Evolutionary conservation across 768 basidiomycete species (phyloP).

Genomic region (Favolaschia claudopus): DNA sequence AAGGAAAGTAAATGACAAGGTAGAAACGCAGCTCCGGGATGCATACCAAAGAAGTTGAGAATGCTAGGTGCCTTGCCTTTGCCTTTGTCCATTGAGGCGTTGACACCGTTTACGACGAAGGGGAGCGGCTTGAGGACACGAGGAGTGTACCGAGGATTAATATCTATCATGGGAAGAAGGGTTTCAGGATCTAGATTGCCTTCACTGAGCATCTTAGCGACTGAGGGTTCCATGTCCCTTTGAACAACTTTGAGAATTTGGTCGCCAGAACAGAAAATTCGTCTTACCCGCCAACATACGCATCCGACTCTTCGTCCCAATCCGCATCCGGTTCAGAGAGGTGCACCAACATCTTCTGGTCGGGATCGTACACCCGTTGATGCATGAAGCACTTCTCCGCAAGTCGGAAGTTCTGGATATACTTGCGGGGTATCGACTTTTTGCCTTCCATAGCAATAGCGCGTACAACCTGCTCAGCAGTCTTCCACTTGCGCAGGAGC

Average conservation of each 20-base stretch:
- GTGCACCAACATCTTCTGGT: slow-evolving; percentile 68
- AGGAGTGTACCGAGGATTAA: slow-evolving; percentile 72
- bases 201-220: slow-evolving; percentile 71
- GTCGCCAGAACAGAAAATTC: background rate
- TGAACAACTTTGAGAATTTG: slow-evolving; percentile 13
- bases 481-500: slow-evolving; percentile 84
- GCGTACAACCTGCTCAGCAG: slow-evolving; percentile 83
- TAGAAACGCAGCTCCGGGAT: background rate
- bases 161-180: slow-evolving; percentile 76
- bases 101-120: slow-evolving; percentile 29
- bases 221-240: slow-evolving; percentile 68
- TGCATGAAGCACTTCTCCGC: slow-evolving; percentile 94
- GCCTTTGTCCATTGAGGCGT: slow-evolving; percentile 52
- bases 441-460: slow-evolving; percentile 83
- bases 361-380: slow-evolving; percentile 91
- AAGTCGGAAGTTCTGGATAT: slow-evolving; percentile 74
- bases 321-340: slow-evolving; percentile 66
- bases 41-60: slow-evolving; percentile 70
- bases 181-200: slow-evolving; percentile 80
- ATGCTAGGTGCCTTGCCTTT: slow-evolving; percentile 55
- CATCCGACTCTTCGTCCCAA: slow-evolving; percentile 69
- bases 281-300: slow-evolving; percentile 75
- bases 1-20: slow-evolving; percentile 8
- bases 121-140: slow-evolving; percentile 51
- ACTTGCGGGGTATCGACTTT: slow-evolving; percentile 78